Percentiles rank a stretch among this genome's conserved stretches.
phyloP scores from a whole-genome alignment of 768 basidiomycete species.

The Trametes coccinea region DNA sequence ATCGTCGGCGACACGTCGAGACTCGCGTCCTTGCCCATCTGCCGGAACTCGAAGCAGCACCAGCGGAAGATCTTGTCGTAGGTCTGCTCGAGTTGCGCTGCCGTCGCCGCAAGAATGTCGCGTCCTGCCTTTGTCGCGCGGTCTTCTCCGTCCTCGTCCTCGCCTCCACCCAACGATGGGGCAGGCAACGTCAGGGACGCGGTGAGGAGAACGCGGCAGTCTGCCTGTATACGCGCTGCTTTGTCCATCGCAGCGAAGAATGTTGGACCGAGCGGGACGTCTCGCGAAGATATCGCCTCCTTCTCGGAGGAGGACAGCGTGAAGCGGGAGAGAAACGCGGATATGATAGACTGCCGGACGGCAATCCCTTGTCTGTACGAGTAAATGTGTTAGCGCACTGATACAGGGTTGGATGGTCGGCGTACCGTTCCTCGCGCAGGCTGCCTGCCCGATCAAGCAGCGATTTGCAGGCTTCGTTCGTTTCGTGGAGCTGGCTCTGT shows the following conservation, averaged over 20 bases:
- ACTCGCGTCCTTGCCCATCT: constrained; percentile 71
- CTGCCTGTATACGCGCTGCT: constrained; percentile 76
- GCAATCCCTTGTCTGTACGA: constrained; percentile 63
- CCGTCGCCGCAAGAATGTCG: constrained; percentile 87
- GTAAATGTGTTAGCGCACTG: neutral
- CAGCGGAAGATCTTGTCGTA: constrained; percentile 89
- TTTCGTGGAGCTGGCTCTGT: constrained; percentile 70
- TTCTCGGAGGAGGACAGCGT: constrained; percentile 76
- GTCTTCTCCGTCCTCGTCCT: constrained; percentile 11
- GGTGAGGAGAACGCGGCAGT: constrained; percentile 85
- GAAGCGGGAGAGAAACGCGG: constrained; percentile 81
- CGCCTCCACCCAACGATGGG: neutral
- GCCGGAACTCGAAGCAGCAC: constrained; percentile 82
- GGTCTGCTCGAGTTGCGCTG: constrained; percentile 81
- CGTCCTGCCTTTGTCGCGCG: constrained; percentile 47
- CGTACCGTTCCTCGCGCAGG: constrained; percentile 69
- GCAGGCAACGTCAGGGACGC: constrained; percentile 2
- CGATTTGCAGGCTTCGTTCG: constrained; percentile 74
- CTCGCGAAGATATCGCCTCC: constrained; percentile 73
- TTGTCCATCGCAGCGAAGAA: constrained; percentile 91
- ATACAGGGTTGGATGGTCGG: too few species aligned
- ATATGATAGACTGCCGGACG: constrained; percentile 70
- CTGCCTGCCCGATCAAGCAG: constrained; percentile 83
- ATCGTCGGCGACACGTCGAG: constrained; percentile 67
- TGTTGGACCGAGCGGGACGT: constrained; percentile 67